phyloP scores from a whole-genome alignment of 2,329 filamentous ascomycete species.

The Ophiostoma sp. region DNA sequence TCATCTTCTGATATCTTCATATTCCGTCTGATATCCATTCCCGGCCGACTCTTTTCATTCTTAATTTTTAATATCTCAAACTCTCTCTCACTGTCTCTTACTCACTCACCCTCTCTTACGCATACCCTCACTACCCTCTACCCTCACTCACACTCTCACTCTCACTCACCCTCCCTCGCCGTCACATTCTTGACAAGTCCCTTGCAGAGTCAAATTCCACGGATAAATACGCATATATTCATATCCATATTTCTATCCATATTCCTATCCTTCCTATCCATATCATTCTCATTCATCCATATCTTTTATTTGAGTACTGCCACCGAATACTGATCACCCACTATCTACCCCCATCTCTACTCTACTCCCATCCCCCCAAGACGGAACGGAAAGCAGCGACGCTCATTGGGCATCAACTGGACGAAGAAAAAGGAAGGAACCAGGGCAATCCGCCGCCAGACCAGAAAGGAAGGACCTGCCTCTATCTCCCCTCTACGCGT shows the following conservation, averaged over 20 bases:
- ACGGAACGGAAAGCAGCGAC: neutral
- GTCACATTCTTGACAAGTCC: neutral
- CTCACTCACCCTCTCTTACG: neutral
- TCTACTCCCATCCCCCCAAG: neutral
- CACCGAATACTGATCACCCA: too few species aligned
- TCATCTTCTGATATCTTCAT: neutral
- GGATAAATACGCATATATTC: neutral
- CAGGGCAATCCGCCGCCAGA: too few species aligned
- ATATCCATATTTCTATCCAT: neutral
- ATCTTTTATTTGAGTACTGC: too few species aligned
- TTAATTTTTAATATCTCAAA: neutral
- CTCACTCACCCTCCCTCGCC: neutral
- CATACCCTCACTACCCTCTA: neutral
- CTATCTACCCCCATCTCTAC: too few species aligned
- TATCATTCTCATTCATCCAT: too few species aligned
- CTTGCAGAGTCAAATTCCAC: constrained; percentile 7
- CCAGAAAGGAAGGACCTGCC: neutral
- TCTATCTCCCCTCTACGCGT: too few species aligned
- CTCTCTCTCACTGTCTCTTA: neutral
- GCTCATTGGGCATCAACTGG: neutral
- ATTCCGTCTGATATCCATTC: neutral
- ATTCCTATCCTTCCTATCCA: too few species aligned
- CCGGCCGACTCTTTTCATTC: neutral
- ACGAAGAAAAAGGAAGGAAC: neutral
- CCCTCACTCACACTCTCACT: neutral